Evolutionary conservation across 164 flowering plant species (phyloP), one percentile per base, ranked within the genome.

Genomic region (Buxus sempervirens): DNA sequence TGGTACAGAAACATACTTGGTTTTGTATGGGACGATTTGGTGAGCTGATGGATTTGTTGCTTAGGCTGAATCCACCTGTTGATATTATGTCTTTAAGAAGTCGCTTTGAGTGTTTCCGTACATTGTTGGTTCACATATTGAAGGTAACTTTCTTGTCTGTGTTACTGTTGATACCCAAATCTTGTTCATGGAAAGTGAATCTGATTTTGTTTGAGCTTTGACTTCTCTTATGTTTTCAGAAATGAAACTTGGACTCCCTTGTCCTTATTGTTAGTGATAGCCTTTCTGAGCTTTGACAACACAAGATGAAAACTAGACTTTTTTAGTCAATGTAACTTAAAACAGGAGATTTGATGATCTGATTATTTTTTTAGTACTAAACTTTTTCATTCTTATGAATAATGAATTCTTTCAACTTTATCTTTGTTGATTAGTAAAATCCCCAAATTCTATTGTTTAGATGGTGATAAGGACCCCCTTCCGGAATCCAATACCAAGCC

Each of bases 1-100:
- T 75, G 76, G 22, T 79, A 74, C 90, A 93, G 98, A 90, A 83
- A 63, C 91, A 88, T 73, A 51, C 82, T 64, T 78, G 83, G 88
- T 91, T 91, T 80, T 79, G 79, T 71, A 82, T 94, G 68, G 80
- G 89, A 28, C 76, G 82, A 27, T 79, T 76, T 77, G 77, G 38
- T 65, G 88, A 84, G 73, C 73, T 93, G 81, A 76, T 85, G 69
- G 90, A 84, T 68, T 69, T 91, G 1, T 65, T 91, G 66, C 75
- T 83, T 68, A 81, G 82, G 60, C 68, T 83, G 65, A 88, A 83
- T 77, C 26, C 87, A 27, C 79, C 90, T 60, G 70, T 25, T 58
- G 82, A 83, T 71, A 68, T 76, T 27, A 58, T 69, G 38, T 66
- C 80, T 63, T 76, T 84, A 27, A 85, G 70, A 72, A 78, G 83